These are phyloP conservation scores for Asclepias syriaca DNA, from an alignment of 257 asterid genomes.

Conservation along the genomic window DNA sequence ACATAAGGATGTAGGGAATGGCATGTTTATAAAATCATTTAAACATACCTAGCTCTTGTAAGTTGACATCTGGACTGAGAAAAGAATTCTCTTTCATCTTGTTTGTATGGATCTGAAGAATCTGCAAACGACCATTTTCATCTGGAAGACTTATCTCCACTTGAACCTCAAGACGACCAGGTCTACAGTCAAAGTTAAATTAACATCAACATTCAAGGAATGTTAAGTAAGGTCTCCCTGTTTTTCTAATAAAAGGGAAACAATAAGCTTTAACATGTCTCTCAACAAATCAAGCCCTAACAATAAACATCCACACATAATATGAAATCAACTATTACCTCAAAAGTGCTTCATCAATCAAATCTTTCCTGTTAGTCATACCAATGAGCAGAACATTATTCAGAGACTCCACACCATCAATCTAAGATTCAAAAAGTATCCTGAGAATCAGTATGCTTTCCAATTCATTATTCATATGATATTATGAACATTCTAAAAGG, in stretches of 20 bases:
- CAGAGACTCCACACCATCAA: conserved; percentile 98
- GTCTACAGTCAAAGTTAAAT: conserved; percentile 45
- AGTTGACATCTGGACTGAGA: conserved; percentile 87
- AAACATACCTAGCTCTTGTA: conserved; percentile 86
- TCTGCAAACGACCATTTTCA: conserved; percentile 96
- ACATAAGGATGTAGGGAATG: neutral
- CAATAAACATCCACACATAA: neutral
- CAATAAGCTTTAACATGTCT: neutral
- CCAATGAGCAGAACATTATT: conserved; percentile 98
- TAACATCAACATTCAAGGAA: conserved; percentile 5
- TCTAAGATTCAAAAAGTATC: conserved; percentile 45
- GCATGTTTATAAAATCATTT: conserved; percentile 7
- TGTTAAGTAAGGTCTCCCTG: conserved; percentile 4
- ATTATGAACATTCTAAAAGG: conserved; percentile 10
- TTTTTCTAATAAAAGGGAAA: neutral
- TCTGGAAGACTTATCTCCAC: conserved; percentile 99
- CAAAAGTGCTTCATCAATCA: conserved; percentile 96
- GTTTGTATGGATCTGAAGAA: conserved; percentile 94
- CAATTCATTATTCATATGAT: conserved; percentile 12
- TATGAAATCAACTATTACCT: conserved; percentile 43
- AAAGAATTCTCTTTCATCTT: conserved; percentile 96
- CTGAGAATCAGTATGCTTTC: neutral
- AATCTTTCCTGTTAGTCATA: conserved; percentile 96
- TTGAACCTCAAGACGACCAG: conserved; percentile 98
- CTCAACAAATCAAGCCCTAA: neutral